These are phyloP conservation scores for Fragilariopsis cylindrus DNA, from an alignment of 108 stramenopile species.

Conservation along the genomic window DNA sequence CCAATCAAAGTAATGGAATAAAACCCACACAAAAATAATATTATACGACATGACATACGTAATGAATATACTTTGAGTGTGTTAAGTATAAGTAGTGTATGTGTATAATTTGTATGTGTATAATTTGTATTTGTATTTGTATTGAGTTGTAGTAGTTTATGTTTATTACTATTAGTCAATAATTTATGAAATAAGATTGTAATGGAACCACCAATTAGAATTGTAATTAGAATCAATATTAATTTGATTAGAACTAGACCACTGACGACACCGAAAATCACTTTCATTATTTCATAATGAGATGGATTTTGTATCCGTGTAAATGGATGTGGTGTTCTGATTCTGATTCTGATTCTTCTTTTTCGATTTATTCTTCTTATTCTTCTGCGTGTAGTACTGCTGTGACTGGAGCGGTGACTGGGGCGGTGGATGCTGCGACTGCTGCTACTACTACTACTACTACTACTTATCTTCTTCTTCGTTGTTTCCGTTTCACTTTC, in stretches of 20 bases:
- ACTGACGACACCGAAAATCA: not conserved
- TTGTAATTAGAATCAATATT: not conserved
- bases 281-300: not conserved
- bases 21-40: not conserved
- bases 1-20: not conserved
- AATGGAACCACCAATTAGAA: not conserved
- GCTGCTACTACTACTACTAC: too few relatives aligned
- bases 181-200: not conserved
- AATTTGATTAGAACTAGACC: not conserved
- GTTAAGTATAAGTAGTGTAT: not conserved
- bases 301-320: constrained; percentile 9
- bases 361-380: not conserved
- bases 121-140: not conserved
- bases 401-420: not conserved
- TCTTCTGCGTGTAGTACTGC: not conserved
- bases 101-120: not conserved
- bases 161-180: too few relatives aligned
- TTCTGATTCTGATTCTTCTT: not conserved
- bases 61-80: not conserved
- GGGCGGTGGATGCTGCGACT: not conserved
- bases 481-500: too few relatives aligned
- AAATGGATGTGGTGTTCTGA: constrained; percentile 4
- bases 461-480: too few relatives aligned
- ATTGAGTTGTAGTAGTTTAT: not conserved
- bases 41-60: not conserved